Evolutionary conservation across 495 filamentous ascomycete species (phyloP).

Genomic region (Astrocystis sublimbata): DNA sequence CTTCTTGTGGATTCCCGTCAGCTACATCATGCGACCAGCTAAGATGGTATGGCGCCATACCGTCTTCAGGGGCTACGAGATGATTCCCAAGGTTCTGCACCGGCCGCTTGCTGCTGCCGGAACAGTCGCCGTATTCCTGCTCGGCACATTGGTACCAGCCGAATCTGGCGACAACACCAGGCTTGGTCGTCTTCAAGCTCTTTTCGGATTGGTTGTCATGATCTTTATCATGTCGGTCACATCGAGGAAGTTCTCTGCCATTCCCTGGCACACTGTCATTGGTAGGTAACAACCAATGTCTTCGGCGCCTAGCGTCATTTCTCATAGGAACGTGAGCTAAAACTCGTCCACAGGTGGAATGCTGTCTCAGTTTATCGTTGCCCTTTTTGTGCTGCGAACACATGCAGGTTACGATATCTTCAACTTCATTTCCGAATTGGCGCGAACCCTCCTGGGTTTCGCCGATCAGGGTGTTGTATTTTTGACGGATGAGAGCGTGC

Average conservation of each 20-base stretch:
- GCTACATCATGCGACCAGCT: constrained; percentile 64
- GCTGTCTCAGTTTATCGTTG: constrained; percentile 83
- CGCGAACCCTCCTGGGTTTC: constrained; percentile 69
- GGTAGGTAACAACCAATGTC: constrained; percentile 25
- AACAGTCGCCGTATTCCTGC: constrained; percentile 66
- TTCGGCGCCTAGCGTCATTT: neutral
- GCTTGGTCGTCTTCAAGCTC: constrained; percentile 72
- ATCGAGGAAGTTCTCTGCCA: constrained; percentile 67
- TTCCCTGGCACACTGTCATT: constrained; percentile 86
- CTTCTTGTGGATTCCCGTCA: constrained; percentile 69
- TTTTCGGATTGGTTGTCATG: constrained; percentile 79
- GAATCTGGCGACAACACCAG: constrained; percentile 75
- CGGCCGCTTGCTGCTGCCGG: constrained; percentile 59
- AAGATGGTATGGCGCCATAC: constrained; percentile 66
- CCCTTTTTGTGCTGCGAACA: constrained; percentile 81
- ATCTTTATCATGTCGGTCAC: constrained; percentile 65
- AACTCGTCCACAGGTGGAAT: constrained; percentile 56
- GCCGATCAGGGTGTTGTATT: constrained; percentile 70
- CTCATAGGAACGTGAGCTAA: neutral
- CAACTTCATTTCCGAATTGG: constrained; percentile 74
- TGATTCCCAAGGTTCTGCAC: constrained; percentile 63
- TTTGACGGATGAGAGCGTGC: constrained; percentile 57
- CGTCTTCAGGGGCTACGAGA: constrained; percentile 50
- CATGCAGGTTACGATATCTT: constrained; percentile 83
- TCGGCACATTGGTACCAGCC: constrained; percentile 71